These are phyloP conservation scores for Endocalyx cinctus DNA, from an alignment of 2,329 filamentous ascomycete species.

Conservation along the genomic window DNA sequence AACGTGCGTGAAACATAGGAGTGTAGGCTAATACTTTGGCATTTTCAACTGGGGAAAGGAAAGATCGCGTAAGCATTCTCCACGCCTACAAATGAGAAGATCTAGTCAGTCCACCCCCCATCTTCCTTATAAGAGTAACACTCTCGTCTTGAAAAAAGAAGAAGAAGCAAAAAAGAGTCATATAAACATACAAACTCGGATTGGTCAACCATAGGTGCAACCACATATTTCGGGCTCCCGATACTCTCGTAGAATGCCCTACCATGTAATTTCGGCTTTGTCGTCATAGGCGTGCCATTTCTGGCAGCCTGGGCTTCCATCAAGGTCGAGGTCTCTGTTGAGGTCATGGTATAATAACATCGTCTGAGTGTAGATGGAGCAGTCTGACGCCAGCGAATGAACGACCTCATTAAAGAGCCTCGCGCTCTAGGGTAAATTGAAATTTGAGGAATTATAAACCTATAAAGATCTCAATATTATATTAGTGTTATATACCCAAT, in stretches of 20 bases:
- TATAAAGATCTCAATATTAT: no score
- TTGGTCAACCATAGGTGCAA: constrained; percentile 98
- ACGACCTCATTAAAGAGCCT: no score
- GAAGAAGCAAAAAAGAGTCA: constrained; percentile 3
- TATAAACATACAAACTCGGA: constrained; percentile 93
- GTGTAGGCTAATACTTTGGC: constrained; percentile 77
- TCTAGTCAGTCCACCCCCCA: background rate
- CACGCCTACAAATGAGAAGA: constrained; percentile 62
- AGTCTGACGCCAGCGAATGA: no score
- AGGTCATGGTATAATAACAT: no score
- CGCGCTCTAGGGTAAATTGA: no score
- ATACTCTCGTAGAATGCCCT: constrained; percentile 93
- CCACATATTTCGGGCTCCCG: constrained; percentile 81
- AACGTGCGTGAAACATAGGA: constrained; percentile 91
- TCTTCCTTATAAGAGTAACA: no score
- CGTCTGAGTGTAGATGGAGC: no score
- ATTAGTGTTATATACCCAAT: no score
- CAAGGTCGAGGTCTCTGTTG: constrained; percentile 25
- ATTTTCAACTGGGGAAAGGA: constrained; percentile 64
- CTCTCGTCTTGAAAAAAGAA: background rate
- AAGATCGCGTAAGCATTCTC: constrained; percentile 93
- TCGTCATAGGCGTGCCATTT: no score
- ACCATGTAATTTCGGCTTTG: constrained; percentile 68
- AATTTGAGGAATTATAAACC: no score
- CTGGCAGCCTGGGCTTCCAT: constrained; percentile 21